Conservation (phyloP, 1,284 basidiomycete genomes). For the Waitea zeae region DNA sequence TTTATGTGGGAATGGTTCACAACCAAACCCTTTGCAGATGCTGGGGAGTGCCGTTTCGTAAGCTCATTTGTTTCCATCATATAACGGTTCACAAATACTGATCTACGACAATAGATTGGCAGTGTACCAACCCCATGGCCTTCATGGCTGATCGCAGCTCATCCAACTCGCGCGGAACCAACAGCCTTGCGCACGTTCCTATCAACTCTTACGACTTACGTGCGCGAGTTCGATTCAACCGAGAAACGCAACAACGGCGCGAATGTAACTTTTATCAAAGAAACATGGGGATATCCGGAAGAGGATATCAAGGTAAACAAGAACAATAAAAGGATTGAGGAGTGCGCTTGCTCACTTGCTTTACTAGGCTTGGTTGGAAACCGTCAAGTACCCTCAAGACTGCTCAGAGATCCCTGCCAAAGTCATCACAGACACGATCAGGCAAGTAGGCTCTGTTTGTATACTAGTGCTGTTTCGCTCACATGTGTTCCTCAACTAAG, state of each 20-base stretch:
- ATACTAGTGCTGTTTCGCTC: neutral
- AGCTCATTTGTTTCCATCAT: too few relatives aligned
- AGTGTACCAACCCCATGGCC: constrained; percentile 91
- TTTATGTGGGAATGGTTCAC: constrained; percentile 99
- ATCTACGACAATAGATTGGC: constrained; percentile 40
- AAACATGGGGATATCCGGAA: constrained; percentile 67
- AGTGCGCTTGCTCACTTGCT: constrained; percentile 5
- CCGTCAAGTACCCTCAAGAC: constrained; percentile 57
- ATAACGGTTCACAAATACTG: neutral
- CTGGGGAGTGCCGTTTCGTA: constrained; percentile 71
- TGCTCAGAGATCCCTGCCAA: constrained; percentile 43
- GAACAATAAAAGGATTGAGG: constrained; percentile 9
- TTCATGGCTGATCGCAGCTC: constrained; percentile 85
- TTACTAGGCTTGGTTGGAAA: constrained; percentile 60
- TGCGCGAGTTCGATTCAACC: constrained; percentile 49
- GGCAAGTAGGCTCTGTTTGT: constrained; percentile 22
- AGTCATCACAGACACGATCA: constrained; percentile 54
- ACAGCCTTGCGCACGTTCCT: constrained; percentile 47
- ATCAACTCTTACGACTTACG: constrained; percentile 39
- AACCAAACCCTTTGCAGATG: constrained; percentile 82
- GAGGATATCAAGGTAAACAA: constrained; percentile 52
- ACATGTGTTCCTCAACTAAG: constrained; percentile 3
- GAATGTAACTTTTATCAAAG: constrained; percentile 64
- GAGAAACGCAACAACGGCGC: constrained; percentile 36
- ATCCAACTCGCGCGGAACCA: constrained; percentile 41